phyloP scores from a whole-genome alignment of 176 grass and related monocot species.

The Thalia dealbata region DNA sequence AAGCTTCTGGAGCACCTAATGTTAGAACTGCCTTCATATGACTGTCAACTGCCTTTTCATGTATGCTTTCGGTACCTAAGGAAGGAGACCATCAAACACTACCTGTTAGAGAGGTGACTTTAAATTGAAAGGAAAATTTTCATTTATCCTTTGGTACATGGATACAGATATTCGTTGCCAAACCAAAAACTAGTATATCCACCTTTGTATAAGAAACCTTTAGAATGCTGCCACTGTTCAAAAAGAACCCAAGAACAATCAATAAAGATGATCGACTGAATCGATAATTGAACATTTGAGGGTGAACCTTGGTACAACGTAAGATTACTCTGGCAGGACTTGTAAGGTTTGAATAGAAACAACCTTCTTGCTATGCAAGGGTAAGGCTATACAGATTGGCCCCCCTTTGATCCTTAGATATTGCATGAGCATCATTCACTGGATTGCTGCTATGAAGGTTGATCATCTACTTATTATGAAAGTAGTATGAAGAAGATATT shows the following conservation, averaged over 20 bases:
- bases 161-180: not conserved
- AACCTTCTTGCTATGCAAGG: too few species aligned
- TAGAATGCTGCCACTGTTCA: not conserved
- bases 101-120: not conserved
- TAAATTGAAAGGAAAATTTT: not conserved
- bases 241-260: not conserved
- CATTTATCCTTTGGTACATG: not conserved
- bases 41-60: conserved; percentile 44
- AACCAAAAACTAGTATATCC: not conserved
- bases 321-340: too few species aligned
- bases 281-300: too few species aligned
- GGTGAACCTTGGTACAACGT: too few species aligned
- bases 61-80: conserved; percentile 35
- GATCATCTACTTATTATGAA: too few species aligned
- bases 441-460: too few species aligned
- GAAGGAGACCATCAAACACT: not conserved
- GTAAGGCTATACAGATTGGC: too few species aligned
- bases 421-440: too few species aligned
- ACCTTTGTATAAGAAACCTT: not conserved
- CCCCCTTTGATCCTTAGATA: too few species aligned
- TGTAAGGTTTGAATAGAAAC: too few species aligned
- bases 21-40: conserved; percentile 67
- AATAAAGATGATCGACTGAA: not conserved
- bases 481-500: too few species aligned
- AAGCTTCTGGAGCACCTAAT: conserved; percentile 42